Base-by-base conservation (phyloP, 441 rosid genomes). In the Euphorbia schlechtendalii region DNA sequence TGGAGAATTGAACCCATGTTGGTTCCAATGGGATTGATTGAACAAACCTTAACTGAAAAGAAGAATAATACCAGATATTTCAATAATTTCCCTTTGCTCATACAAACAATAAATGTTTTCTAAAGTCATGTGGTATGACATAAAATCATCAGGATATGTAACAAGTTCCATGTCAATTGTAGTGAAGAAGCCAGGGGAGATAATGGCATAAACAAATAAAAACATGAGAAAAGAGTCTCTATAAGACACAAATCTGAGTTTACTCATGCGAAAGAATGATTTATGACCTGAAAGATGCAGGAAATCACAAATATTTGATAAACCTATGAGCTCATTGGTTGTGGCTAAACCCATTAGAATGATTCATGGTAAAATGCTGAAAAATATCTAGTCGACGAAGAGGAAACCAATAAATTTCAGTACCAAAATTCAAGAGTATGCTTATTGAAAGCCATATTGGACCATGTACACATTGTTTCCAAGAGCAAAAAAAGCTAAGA, bases 1-100 rank as follows among this genome's bases (percentile, higher is more conserved):
- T 56, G 69, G 69, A 70, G 82, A 78, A 75, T 76, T 78, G 79
- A 64, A 61, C 73, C 81, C 86, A 82, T 86, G 66, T 53, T 77
- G 52, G 43, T 45, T 8, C n/a, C n/a, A n/a, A n/a, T n/a, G n/a
- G n/a, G n/a, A n/a, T n/a, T n/a, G n/a, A n/a, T n/a, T n/a, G n/a
- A n/a, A n/a, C n/a, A n/a, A n/a, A n/a, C n/a, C n/a, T n/a, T n/a
- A n/a, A n/a, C n/a, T n/a, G n/a, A n/a, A n/a, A n/a, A n/a, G n/a
- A n/a, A n/a, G n/a, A n/a, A n/a, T n/a, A n/a, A n/a, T 90, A 86
- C 78, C 74, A 71, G 49, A 56, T 73, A 59, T 21, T 54, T 63
- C 67, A 32, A 51, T 14, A 60, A 27, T 56, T 48, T 22, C 54
- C 40, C 41, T 63, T 40, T 63, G 34, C 49, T 52, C 46, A 61